Conservation (phyloP, 257 asterid species). For the Verbascum thapsus region DNA sequence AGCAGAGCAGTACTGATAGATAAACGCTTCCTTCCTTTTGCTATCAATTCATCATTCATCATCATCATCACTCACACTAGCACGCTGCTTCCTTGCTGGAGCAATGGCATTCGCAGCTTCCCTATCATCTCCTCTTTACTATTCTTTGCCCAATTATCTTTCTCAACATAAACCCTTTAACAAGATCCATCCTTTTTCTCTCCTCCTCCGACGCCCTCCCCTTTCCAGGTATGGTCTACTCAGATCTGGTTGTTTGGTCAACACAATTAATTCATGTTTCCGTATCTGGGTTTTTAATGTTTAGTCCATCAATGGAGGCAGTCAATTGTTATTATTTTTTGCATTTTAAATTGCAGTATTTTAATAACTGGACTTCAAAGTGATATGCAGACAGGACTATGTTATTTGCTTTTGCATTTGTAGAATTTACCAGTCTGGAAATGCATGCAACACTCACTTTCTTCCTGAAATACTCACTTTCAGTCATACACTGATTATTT, state of each 20-base stretch:
- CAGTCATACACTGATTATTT: not conserved
- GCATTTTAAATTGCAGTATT: too few relatives aligned
- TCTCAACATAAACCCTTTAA: conserved; percentile 33
- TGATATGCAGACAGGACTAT: not conserved
- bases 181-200: conserved; percentile 52
- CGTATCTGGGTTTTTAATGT: not conserved
- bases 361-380: not conserved
- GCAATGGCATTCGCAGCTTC: conserved; percentile 60
- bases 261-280: not conserved
- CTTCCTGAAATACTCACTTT: too few relatives aligned
- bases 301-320: too few relatives aligned
- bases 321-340: not conserved
- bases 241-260: conserved; percentile 13
- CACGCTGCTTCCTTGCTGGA: conserved; percentile 13
- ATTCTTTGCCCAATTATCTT: conserved; percentile 31
- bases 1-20: too few relatives aligned
- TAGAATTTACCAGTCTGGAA: conserved; percentile 5
- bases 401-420: conserved; percentile 8
- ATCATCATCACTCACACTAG: not conserved
- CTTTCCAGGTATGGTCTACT: conserved; percentile 41
- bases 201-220: conserved; percentile 43
- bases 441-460: conserved; percentile 29
- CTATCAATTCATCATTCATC: not conserved
- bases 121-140: conserved; percentile 32
- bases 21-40: too few relatives aligned